A percentile compares a stretch with the other conserved stretches of the same genome.
These are phyloP conservation scores for Rhododendron vialii DNA, from an alignment of 148 eudicot genomes.

Conservation along the genomic window DNA sequence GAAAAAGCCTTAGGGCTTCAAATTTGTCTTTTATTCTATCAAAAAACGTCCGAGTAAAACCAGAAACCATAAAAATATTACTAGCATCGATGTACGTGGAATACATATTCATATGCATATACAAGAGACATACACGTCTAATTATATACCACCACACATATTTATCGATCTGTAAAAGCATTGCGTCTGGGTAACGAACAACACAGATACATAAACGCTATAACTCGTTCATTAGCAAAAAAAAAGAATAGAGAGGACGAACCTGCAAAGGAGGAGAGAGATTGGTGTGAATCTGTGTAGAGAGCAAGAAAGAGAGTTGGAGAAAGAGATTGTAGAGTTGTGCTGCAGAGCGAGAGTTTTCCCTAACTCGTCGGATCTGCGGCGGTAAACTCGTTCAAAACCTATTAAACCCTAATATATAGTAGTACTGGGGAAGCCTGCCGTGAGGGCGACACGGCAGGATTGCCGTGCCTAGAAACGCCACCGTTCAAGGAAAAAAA, in stretches of 20 bases:
- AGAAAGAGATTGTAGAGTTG: background rate
- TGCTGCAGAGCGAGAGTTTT: slow-evolving; percentile 7
- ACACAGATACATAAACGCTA: background rate
- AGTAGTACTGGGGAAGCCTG: no score
- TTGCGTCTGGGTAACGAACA: background rate
- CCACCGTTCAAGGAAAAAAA: no score
- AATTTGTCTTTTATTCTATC: background rate
- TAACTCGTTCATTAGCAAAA: background rate
- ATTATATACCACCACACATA: background rate
- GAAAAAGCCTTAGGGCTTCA: background rate
- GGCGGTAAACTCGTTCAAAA: slow-evolving; percentile 8
- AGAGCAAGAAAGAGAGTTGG: background rate
- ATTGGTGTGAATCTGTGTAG: background rate
- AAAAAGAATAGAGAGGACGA: background rate
- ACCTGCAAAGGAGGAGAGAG: background rate
- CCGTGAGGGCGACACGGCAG: no score
- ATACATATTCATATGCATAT: background rate
- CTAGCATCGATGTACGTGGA: background rate
- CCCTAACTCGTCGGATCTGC: slow-evolving; percentile 28
- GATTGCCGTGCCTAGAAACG: no score
- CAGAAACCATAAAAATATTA: background rate
- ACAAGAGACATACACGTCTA: background rate
- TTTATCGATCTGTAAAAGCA: background rate
- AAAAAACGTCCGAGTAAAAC: background rate
- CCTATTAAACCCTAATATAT: background rate